These are phyloP conservation scores for Rosa multiflora DNA, from an alignment of 306 rosid species.

Conservation along the genomic window DNA sequence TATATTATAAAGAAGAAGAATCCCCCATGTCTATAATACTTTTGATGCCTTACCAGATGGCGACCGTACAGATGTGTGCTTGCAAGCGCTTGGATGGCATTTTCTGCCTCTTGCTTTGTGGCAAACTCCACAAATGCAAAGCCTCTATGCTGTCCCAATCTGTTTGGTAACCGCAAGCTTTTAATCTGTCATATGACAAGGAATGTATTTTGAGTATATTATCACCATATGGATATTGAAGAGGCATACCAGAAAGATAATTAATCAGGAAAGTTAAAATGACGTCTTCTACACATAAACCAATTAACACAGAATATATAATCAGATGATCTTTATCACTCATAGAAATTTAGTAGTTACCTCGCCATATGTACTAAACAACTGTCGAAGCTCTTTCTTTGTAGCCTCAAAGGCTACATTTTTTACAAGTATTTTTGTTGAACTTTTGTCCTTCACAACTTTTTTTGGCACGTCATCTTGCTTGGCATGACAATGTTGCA, in stretches of 20 bases:
- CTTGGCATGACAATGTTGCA: conserved; percentile 79
- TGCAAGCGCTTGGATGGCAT: conserved; percentile 76
- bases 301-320: neutral
- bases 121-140: conserved; percentile 91
- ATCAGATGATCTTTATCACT: neutral
- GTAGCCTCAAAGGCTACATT: conserved; percentile 94
- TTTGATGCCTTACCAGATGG: conserved; percentile 65
- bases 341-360: conserved; percentile 41
- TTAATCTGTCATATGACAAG: conserved; percentile 57
- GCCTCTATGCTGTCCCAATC: conserved; percentile 84
- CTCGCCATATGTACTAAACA: conserved; percentile 95
- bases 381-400: conserved; percentile 76
- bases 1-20: neutral
- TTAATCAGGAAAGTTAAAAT: neutral
- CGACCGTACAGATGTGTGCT: conserved; percentile 74
- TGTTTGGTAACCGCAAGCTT: conserved; percentile 84
- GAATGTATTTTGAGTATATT: neutral
- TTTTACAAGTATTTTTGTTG: conserved; percentile 76
- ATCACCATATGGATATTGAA: neutral
- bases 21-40: neutral
- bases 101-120: conserved; percentile 85
- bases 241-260: neutral
- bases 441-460: conserved; percentile 66
- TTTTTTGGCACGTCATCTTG: conserved; percentile 47
- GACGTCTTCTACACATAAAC: neutral